A percentile compares a stretch with the other conserved stretches of the same genome.
phyloP scores from a whole-genome alignment of 78 protist species.

The Creolimax fragrantissima region DNA sequence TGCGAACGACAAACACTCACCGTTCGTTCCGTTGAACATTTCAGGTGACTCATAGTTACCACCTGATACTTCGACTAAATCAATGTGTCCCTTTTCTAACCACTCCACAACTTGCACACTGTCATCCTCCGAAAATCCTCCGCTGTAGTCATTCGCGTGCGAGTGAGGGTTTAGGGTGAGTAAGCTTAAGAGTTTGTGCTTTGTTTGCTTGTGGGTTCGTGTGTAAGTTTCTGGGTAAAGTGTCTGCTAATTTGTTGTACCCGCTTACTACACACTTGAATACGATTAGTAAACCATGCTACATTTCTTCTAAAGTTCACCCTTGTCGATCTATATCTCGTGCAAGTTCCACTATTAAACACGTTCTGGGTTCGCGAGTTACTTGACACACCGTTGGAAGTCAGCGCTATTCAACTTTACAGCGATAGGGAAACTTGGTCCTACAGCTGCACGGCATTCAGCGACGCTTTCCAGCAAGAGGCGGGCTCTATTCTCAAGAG shows the following conservation, averaged over 20 bases:
- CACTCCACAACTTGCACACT: background rate
- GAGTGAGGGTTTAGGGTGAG: no score
- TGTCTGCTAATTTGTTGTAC: no score
- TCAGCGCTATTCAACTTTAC: conserved; percentile 35
- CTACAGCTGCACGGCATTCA: background rate
- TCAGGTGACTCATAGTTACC: conserved; percentile 30
- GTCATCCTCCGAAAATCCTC: background rate
- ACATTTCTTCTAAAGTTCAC: no score
- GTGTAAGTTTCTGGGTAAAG: no score
- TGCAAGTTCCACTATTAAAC: conserved; percentile 3
- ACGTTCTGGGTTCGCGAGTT: no score
- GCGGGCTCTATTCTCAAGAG: conserved; percentile 31
- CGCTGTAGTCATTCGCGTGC: no score
- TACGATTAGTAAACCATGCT: no score
- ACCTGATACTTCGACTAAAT: conserved; percentile 21
- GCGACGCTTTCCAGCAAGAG: conserved; percentile 1
- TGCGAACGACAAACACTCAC: no score
- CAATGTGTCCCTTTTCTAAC: background rate
- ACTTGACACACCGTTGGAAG: no score
- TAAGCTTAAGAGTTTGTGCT: no score
- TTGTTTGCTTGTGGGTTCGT: no score
- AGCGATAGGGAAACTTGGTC: background rate
- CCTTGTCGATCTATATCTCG: background rate
- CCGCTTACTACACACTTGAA: no score
- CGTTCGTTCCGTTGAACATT: background rate